A percentile compares a stretch with the other conserved stretches of the same genome.
These are phyloP conservation scores for Chloranthus sessilifolius DNA, from an alignment of 164 flowering plant genomes.

Conservation along the genomic window DNA sequence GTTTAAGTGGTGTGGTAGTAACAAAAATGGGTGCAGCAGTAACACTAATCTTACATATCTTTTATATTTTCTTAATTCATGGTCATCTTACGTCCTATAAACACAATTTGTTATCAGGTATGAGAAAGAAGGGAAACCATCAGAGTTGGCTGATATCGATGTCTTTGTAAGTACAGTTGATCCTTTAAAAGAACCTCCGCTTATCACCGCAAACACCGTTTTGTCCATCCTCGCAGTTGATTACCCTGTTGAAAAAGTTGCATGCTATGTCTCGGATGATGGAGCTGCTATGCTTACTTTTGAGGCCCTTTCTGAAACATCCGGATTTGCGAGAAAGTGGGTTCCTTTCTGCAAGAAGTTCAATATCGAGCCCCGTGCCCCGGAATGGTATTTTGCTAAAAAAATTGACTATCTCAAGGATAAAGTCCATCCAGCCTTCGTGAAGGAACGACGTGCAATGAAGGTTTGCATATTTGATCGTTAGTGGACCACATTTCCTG, in stretches of 20 bases:
- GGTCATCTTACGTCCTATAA: neutral
- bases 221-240: slow-evolving; percentile 92
- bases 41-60: neutral
- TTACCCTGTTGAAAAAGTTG: slow-evolving; percentile 95
- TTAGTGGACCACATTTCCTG: neutral
- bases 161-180: slow-evolving; percentile 97
- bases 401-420: slow-evolving; percentile 88
- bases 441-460: slow-evolving; percentile 93
- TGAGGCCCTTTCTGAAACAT: slow-evolving; percentile 84
- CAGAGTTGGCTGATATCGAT: slow-evolving; percentile 92
- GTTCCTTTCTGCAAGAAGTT: slow-evolving; percentile 92
- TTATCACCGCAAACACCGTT: slow-evolving; percentile 94
- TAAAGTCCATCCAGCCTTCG: slow-evolving; percentile 85
- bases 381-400: slow-evolving; percentile 84
- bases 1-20: no score
- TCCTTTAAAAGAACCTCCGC: slow-evolving; percentile 93
- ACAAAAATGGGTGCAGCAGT: no score
- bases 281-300: slow-evolving; percentile 95
- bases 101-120: slow-evolving; percentile 37
- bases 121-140: slow-evolving; percentile 88
- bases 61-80: neutral
- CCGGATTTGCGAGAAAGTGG: slow-evolving; percentile 94
- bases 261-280: slow-evolving; percentile 96
- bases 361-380: slow-evolving; percentile 87
- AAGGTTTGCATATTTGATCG: slow-evolving; percentile 38